phyloP scores from a whole-genome alignment of 2,329 filamentous ascomycete genomes.

The Talaromyces islandicus region DNA sequence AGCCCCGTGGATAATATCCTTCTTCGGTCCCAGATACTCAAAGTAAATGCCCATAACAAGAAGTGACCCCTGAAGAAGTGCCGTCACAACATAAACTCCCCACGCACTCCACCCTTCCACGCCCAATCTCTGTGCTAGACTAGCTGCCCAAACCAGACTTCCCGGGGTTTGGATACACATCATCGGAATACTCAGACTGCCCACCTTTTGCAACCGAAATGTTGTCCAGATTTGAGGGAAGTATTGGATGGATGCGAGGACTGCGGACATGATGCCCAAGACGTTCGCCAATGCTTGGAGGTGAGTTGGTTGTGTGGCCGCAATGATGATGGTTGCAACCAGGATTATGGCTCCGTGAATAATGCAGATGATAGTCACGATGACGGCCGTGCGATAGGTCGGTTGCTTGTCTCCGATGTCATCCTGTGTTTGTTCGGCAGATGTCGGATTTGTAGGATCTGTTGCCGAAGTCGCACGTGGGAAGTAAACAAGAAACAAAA shows the following conservation, averaged over 20 bases:
- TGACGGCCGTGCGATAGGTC: conserved; percentile 71
- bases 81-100: conserved; percentile 85
- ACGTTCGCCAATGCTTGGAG: conserved; percentile 78
- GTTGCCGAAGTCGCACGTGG: conserved; percentile 54
- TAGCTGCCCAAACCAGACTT: conserved; percentile 81
- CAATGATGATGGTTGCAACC: conserved; percentile 58
- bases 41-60: conserved; percentile 77
- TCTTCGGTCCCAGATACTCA: conserved; percentile 44
- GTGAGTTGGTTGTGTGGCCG: conserved; percentile 55
- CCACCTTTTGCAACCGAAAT: conserved; percentile 75
- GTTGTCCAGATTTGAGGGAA: conserved; percentile 94
- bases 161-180: conserved; percentile 98
- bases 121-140: conserved; percentile 73
- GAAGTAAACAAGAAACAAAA: conserved; percentile 94
- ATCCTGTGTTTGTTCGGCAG: background rate
- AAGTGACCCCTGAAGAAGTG: conserved; percentile 73
- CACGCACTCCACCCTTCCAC: conserved; percentile 88
- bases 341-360: conserved; percentile 69
- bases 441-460: conserved; percentile 33
- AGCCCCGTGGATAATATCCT: conserved; percentile 15
- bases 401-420: conserved; percentile 2
- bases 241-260: conserved; percentile 82
- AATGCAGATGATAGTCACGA: conserved; percentile 67
- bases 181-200: conserved; percentile 91
- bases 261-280: conserved; percentile 71